phyloP scores from a whole-genome alignment of 2,329 filamentous ascomycete genomes.

The Coniochaeta sp. region DNA sequence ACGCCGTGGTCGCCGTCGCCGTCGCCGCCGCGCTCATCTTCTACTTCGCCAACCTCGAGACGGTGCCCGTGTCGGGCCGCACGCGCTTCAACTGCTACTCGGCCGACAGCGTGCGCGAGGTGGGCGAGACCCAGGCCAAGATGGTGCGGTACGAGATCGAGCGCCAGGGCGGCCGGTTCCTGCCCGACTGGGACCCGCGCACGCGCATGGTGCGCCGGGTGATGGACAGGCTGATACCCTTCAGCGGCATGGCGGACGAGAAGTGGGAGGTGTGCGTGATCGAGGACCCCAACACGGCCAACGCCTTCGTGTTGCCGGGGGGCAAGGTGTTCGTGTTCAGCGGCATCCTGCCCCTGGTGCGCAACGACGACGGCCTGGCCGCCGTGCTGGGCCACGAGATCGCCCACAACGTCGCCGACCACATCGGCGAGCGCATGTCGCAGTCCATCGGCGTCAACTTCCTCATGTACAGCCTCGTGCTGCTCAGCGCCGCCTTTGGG shows the following conservation, averaged over 20 bases:
- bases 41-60: slow-evolving; percentile 64
- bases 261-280: slow-evolving; percentile 72
- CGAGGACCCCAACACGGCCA: slow-evolving; percentile 45
- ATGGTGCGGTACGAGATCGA: slow-evolving; percentile 48
- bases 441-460: slow-evolving; percentile 44
- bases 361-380: slow-evolving; percentile 62
- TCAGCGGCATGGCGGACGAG: slow-evolving; percentile 48
- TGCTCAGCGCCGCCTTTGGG: slow-evolving; percentile 36
- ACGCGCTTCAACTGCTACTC: slow-evolving; percentile 65
- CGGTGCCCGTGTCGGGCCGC: slow-evolving; percentile 65
- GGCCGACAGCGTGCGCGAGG: slow-evolving; percentile 43
- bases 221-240: slow-evolving; percentile 58
- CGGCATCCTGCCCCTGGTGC: slow-evolving; percentile 62
- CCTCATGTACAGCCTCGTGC: slow-evolving; percentile 39
- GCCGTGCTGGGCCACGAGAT: slow-evolving; percentile 76
- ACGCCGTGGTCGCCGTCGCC: slow-evolving; percentile 31
- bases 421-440: slow-evolving; percentile 57
- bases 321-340: slow-evolving; percentile 76
- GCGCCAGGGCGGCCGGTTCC: slow-evolving; percentile 43
- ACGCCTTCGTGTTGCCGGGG: slow-evolving; percentile 72
- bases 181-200: slow-evolving; percentile 50
- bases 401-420: slow-evolving; percentile 65
- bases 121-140: slow-evolving; percentile 47
- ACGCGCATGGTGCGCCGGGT: slow-evolving; percentile 53
- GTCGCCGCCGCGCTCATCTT: slow-evolving; percentile 42